These are phyloP conservation scores for Pythium scleroteichum DNA, from an alignment of 352 stramenopile genomes.

Conservation along the genomic window DNA sequence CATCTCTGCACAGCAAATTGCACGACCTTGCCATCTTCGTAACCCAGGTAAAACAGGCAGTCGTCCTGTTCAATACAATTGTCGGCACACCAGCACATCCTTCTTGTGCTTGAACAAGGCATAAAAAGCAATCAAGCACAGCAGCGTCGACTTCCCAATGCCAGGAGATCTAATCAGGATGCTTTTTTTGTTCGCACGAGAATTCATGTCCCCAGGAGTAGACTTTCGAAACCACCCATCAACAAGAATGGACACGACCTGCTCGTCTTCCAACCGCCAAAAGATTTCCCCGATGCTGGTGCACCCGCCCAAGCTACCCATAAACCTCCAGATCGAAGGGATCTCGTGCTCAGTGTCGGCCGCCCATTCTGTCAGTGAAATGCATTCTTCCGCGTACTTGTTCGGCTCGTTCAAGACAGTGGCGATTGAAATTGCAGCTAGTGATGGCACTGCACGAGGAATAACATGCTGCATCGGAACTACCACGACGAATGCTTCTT, in stretches of 20 bases:
- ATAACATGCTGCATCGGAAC: no score
- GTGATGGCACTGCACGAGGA: no score
- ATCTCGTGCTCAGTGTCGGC: conserved; percentile 11
- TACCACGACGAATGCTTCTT: no score
- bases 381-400: no score
- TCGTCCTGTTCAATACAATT: conserved; percentile 9
- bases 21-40: conserved; percentile 16
- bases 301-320: conserved; percentile 15
- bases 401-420: no score
- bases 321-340: conserved; percentile 14
- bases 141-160: conserved; percentile 25
- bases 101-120: conserved; percentile 30
- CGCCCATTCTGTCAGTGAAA: conserved; percentile 4
- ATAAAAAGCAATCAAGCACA: conserved; percentile 26
- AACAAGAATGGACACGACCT: conserved; percentile 15
- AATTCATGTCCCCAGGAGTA: conserved; percentile 1
- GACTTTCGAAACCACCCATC: conserved; percentile 19
- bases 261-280: conserved; percentile 23
- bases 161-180: conserved; percentile 24
- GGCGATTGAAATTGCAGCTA: no score
- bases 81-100: conserved; percentile 30
- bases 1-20: no score
- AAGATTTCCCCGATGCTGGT: conserved; percentile 18
- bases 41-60: conserved; percentile 25
- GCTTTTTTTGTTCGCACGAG: conserved; percentile 19